Base-by-base conservation (phyloP, 1,139 yeast species). In the Groenewaldozyma sp. region DNA sequence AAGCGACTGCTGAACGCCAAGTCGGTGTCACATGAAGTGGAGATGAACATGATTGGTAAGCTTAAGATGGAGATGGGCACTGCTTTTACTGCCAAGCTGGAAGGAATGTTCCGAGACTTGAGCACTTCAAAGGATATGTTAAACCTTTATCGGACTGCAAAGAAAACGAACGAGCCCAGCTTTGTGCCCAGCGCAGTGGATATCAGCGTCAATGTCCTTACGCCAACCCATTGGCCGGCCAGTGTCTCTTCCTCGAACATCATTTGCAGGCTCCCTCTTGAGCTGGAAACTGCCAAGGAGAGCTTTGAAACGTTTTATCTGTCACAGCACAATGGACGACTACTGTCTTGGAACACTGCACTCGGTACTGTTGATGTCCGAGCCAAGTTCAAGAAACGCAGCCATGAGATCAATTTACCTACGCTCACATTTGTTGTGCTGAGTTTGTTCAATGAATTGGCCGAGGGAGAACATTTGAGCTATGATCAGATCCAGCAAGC, bases 51-150 rank as follows among this genome's bases (percentile, higher is more conserved):
- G 58, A 74, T 91, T 27, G 70, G 82, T 1, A 78, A 75, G 54
- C 66, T 88, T 38, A 76, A 82, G 48, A 78, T 77, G 52, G 95
- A 84, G 54, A 71, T 82, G 53, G 96, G 96, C 0, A 70, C 84
- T 2, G 73, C 88, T 0, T 82, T 84, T 41, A 77, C 94, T 2
- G 74, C 82, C 2, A 82, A 82, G 52, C 70, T 88, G 33, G 91
- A 86, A 54, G 87, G 86, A 38, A 91, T 91, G 98, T 78, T 87
- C 52, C 74, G 54, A 50, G 97, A 91, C 56, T 78, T 88, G 47
- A 74, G 74, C 47, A 67, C 73, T 45, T 82, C 94, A 1, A 68
- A 68, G 40, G 87, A 78, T 33, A 59, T 77, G 16, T 73, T 82
- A 28, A 50, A 58, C 5, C 80, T 71, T 18, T 82, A 47, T 42